phyloP scores from a whole-genome alignment of 1,139 yeast genomes.

The Saccharomycopsis phalli region DNA sequence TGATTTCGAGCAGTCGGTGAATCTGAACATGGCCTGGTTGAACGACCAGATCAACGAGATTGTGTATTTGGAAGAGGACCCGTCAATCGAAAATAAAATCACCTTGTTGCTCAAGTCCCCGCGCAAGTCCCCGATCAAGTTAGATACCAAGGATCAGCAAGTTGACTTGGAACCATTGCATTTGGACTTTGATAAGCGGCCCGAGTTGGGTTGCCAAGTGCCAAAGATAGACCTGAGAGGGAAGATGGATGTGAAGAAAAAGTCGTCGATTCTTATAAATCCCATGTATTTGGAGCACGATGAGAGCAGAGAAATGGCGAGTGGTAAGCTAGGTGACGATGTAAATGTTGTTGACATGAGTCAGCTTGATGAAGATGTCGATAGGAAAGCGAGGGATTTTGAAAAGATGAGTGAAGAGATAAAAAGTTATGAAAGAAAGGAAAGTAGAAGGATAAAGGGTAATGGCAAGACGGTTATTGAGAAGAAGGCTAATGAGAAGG shows the following conservation, averaged over 20 bases:
- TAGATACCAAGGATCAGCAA: not conserved
- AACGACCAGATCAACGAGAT: slow-evolving; percentile 20
- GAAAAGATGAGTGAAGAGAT: too few relatives aligned
- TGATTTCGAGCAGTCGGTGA: slow-evolving; percentile 8
- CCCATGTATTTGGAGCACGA: slow-evolving; percentile 16
- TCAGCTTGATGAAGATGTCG: too few relatives aligned
- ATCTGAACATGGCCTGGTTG: slow-evolving; percentile 15
- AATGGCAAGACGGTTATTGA: too few relatives aligned
- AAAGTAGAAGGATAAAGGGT: too few relatives aligned
- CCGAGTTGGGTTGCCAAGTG: too few relatives aligned
- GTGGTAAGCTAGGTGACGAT: too few relatives aligned
- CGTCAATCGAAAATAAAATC: slow-evolving; percentile 6
- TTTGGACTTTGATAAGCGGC: slow-evolving; percentile 8
- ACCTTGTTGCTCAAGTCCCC: slow-evolving; percentile 18
- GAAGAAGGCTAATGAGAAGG: too few relatives aligned
- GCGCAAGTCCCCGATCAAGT: slow-evolving; percentile 12
- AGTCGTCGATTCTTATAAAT: slow-evolving; percentile 17
- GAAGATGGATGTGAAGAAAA: slow-evolving; percentile 5
- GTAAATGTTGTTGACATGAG: too few relatives aligned
- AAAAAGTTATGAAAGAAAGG: too few relatives aligned
- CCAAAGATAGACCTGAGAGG: slow-evolving; percentile 2
- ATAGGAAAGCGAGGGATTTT: too few relatives aligned
- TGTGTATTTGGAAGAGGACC: slow-evolving; percentile 10
- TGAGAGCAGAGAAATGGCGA: not conserved
- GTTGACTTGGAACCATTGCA: slow-evolving; percentile 4